These are phyloP conservation scores for Phaeosphaeriaceae sp. DNA, from an alignment of 2,329 filamentous ascomycete genomes.

Conservation along the genomic window DNA sequence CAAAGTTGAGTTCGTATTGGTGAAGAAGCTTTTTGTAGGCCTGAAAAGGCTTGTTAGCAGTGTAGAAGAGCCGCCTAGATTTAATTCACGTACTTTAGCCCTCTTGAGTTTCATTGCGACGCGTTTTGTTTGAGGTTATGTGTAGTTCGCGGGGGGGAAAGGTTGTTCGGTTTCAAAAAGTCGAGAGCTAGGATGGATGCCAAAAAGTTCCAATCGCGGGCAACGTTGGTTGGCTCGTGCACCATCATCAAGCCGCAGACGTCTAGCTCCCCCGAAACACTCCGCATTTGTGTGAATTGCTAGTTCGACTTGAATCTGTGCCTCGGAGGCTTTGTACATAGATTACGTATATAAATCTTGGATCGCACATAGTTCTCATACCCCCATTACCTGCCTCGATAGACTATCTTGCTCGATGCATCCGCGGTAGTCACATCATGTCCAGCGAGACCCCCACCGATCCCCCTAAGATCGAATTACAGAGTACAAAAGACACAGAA, in stretches of 20 bases:
- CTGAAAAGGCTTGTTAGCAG: slow-evolving; percentile 57
- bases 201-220: slow-evolving; percentile 11
- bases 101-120: slow-evolving; percentile 42
- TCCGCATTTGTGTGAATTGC: slow-evolving; percentile 4
- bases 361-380: slow-evolving; percentile 8
- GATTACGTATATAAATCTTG: background rate
- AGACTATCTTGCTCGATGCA: slow-evolving; percentile 7
- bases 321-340: slow-evolving; percentile 6
- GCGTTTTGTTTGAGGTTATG: slow-evolving; percentile 5
- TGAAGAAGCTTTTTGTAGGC: slow-evolving; percentile 92
- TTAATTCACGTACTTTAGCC: slow-evolving; percentile 26
- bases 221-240: slow-evolving; percentile 3
- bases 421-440: slow-evolving; percentile 27
- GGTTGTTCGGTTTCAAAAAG: slow-evolving; percentile 5
- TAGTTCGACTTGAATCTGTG: background rate
- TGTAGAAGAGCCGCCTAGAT: background rate
- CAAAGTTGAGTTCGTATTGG: slow-evolving; percentile 84
- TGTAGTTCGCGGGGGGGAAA: slow-evolving; percentile 9
- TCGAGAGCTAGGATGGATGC: slow-evolving; percentile 6
- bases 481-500: slow-evolving; percentile 18
- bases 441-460: slow-evolving; percentile 38
- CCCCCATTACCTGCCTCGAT: background rate
- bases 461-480: slow-evolving; percentile 33
- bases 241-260: slow-evolving; percentile 4
- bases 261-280: slow-evolving; percentile 9